phyloP scores from a whole-genome alignment of 1,139 yeast genomes.

The Kurtzmaniella quercitrusa region DNA sequence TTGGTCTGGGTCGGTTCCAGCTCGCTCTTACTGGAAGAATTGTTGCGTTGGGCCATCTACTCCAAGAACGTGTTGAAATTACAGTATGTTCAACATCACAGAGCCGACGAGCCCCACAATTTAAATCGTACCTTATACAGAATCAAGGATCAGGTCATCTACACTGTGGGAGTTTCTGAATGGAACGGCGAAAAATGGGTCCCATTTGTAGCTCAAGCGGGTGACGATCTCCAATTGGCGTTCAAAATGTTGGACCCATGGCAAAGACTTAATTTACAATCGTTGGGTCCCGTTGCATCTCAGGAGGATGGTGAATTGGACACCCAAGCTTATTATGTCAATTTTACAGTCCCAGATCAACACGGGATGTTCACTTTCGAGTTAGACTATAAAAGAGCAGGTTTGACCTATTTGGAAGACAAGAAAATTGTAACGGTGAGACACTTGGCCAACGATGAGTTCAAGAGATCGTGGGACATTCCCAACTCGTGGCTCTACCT shows the following conservation, averaged over 20 bases:
- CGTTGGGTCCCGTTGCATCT: constrained; percentile 38
- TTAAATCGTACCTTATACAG: constrained; percentile 54
- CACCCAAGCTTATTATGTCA: constrained; percentile 28
- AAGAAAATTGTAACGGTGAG: constrained; percentile 76
- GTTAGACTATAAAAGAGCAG: constrained; percentile 77
- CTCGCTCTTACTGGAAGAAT: constrained; percentile 49
- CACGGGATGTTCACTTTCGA: constrained; percentile 94
- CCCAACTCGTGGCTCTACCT: constrained; percentile 91
- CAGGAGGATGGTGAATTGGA: constrained; percentile 37
- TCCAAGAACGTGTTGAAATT: constrained; percentile 61
- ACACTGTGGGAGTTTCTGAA: constrained; percentile 63
- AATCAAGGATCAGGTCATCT: constrained; percentile 63
- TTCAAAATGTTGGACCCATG: constrained; percentile 93
- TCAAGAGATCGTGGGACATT: constrained; percentile 89
- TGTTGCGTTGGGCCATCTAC: constrained; percentile 75
- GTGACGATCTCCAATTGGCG: constrained; percentile 70
- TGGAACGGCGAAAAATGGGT: constrained; percentile 60
- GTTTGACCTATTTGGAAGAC: constrained; percentile 64
- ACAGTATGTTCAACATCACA: constrained; percentile 48
- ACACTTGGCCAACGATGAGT: constrained; percentile 95
- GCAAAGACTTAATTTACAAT: constrained; percentile 63
- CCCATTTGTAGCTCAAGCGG: constrained; percentile 51
- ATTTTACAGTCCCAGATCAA: constrained; percentile 84
- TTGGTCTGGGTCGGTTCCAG: constrained; percentile 75
- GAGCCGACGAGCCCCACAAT: constrained; percentile 38